Conservation (phyloP, 2,329 filamentous ascomycete species). For the Phialophora verrucosa region DNA sequence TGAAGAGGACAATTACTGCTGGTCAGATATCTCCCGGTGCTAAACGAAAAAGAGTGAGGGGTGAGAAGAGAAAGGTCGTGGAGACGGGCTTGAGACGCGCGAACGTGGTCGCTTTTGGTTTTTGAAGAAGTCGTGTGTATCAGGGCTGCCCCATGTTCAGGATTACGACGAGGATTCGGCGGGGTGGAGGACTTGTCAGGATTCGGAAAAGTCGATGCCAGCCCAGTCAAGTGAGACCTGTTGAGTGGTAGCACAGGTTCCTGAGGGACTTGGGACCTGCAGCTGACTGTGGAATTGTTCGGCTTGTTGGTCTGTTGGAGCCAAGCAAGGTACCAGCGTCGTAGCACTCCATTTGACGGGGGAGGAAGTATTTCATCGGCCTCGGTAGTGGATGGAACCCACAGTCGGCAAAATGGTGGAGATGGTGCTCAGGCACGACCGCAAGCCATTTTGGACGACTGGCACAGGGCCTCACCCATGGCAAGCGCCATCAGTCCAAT, state of each 20-base stretch:
- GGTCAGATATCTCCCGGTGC: slow-evolving; percentile 16
- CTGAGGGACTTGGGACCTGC: slow-evolving; percentile 28
- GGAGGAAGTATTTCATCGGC: slow-evolving; percentile 15
- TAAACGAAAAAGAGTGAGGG: slow-evolving; percentile 15
- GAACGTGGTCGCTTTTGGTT: slow-evolving; percentile 22
- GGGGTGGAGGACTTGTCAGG: slow-evolving; percentile 28
- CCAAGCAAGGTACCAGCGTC: slow-evolving; percentile 24
- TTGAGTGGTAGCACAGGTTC: slow-evolving; percentile 28
- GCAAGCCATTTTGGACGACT: slow-evolving; percentile 11
- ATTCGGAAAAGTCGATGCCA: slow-evolving; percentile 23
- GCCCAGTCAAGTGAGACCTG: slow-evolving; percentile 11
- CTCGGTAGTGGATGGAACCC: slow-evolving; percentile 19
- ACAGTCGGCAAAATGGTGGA: slow-evolving; percentile 16
- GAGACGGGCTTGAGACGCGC: slow-evolving; percentile 24
- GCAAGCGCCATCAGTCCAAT: slow-evolving; percentile 20
- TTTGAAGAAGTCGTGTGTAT: slow-evolving; percentile 23
- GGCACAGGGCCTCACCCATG: slow-evolving; percentile 2
- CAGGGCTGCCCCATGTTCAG: slow-evolving; percentile 33
- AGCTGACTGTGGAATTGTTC: slow-evolving; percentile 23
- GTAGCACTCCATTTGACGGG: slow-evolving; percentile 22
- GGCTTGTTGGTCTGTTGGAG: slow-evolving; percentile 24
- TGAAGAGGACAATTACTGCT: slow-evolving; percentile 17
- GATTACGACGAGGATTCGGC: slow-evolving; percentile 21
- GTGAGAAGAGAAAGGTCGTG: slow-evolving; percentile 11
- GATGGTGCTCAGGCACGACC: slow-evolving; percentile 22